Evolutionary conservation across 495 filamentous ascomycete genomes (phyloP), one percentile per base, ranked within the genome.

Genomic region (Paragyromitra xinjiangensis): DNA sequence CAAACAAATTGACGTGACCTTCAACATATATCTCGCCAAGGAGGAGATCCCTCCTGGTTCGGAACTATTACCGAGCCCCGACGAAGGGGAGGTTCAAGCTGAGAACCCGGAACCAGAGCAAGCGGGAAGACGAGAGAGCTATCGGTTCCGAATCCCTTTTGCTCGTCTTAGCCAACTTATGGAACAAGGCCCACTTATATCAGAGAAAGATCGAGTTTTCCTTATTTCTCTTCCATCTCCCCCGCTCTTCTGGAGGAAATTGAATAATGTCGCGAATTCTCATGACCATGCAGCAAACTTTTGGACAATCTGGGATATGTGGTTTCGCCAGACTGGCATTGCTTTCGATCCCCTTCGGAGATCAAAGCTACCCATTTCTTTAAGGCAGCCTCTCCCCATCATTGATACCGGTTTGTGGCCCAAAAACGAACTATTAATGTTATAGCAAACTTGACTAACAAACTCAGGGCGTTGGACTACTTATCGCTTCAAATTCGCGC

Each of bases 281-380:
- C 69, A 85, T 22, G 85, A 86, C 22, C 82, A 81, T 16, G 82
- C 82, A 8, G 71, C 81, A 0, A 83, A 65, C 14, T 83, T 39
- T 45, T 98, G 94, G 94, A 86, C 81, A 40, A 89, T 91, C 14
- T 84, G 84, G 26, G 89, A 94, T 76, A 83, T 87, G 8, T 98
- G 94, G 94, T 88, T 86, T 51, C 87, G 95, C 14, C 91, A 92
- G 66, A 93, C 93, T 0, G 86, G 92, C 44, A 88, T 98, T 56
- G 85, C 88, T 2, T 86, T 87, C 64, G 83, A 88, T 69, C 83
- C 84, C 0, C 61, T 80, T 34, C 78, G 73, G n/a, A 80, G 89
- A 3, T 83, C 81, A 16, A 66, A 67, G 12, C 65, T 82, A 1
- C 83, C 87, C 0, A 84, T 93, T 0, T 87, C 87, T 7, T 83